Conservation (phyloP, 140 eudicot genomes). For the Anethum foeniculum region DNA sequence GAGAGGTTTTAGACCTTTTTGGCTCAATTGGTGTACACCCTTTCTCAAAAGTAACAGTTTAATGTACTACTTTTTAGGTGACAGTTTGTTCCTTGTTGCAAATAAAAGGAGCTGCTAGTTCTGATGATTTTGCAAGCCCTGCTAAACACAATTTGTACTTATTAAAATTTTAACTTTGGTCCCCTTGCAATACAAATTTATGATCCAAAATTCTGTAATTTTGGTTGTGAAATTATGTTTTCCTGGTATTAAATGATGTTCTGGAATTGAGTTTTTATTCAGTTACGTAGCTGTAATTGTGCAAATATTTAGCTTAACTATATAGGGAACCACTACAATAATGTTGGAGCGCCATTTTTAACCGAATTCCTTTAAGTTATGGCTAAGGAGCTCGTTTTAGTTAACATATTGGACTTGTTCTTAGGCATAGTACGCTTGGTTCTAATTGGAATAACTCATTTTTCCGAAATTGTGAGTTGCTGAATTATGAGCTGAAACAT, state of each 20-base stretch:
- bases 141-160: neutral
- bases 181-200: neutral
- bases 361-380: too few species aligned
- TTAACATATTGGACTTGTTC: too few species aligned
- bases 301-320: too few species aligned
- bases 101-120: constrained; percentile 3
- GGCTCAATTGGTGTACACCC: neutral
- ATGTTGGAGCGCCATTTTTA: too few species aligned
- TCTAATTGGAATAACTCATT: neutral
- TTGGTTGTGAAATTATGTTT: neutral
- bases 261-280: neutral
- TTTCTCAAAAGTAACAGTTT: neutral
- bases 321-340: too few species aligned
- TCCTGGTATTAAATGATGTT: neutral
- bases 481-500: neutral
- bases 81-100: constrained; percentile 9
- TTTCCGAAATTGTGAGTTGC: neutral
- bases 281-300: neutral
- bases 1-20: neutral
- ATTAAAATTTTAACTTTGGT: neutral
- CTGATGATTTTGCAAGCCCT: constrained; percentile 3
- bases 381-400: too few species aligned
- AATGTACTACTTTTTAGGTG: neutral
- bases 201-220: neutral
- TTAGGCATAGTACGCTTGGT: neutral